Conservation (phyloP, 208 protist species). For the Vickermania spadyakhi region DNA sequence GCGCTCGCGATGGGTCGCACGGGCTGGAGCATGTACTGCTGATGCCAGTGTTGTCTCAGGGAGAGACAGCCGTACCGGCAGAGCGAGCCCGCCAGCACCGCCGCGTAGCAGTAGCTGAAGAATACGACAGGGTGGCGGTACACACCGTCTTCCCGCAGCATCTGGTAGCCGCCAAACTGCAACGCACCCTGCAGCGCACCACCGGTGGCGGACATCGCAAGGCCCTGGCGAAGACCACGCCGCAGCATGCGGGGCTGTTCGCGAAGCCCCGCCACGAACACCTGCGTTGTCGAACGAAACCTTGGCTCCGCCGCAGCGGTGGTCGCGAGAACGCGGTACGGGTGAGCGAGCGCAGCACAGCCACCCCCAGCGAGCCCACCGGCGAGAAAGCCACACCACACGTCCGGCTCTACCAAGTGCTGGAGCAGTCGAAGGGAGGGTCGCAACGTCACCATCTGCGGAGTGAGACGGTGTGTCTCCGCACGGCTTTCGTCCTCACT, state of each 20-base stretch:
- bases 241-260: constrained; percentile 43
- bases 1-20: constrained; percentile 27
- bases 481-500: neutral
- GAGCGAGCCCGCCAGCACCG: constrained; percentile 29
- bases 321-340: constrained; percentile 66
- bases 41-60: constrained; percentile 24
- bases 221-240: constrained; percentile 43
- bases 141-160: constrained; percentile 54
- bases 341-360: constrained; percentile 47
- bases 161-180: constrained; percentile 78
- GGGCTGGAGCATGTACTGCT: constrained; percentile 17
- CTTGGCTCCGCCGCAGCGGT: constrained; percentile 43
- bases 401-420: neutral
- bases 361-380: constrained; percentile 38
- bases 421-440: neutral
- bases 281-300: constrained; percentile 49
- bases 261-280: constrained; percentile 40
- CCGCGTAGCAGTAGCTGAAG: constrained; percentile 69
- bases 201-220: constrained; percentile 17
- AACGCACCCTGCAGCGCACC: constrained; percentile 30
- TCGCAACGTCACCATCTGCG: neutral
- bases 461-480: neutral
- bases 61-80: constrained; percentile 61
- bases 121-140: constrained; percentile 44
- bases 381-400: constrained; percentile 29